phyloP scores from a whole-genome alignment of 2,329 filamentous ascomycete genomes.

The Pseudophaeomoniella oleicola region DNA sequence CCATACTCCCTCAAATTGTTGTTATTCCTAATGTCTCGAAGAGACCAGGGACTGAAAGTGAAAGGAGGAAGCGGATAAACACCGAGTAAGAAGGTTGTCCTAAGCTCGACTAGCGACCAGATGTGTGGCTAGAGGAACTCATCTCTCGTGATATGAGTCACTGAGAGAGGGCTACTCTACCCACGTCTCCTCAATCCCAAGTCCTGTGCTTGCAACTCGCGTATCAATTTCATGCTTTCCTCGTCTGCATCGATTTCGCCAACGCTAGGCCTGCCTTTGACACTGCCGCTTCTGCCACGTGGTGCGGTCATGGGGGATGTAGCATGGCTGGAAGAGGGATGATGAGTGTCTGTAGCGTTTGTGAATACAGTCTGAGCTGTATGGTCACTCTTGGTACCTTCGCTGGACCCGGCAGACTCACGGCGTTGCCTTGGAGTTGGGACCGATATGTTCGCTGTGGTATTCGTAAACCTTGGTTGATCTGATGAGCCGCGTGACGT shows the following conservation, averaged over 20 bases:
- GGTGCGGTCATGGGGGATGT: background rate
- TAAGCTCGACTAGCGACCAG: too few species aligned
- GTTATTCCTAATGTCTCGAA: too few species aligned
- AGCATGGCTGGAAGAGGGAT: background rate
- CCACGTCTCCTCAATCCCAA: constrained; percentile 24
- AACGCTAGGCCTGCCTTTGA: constrained; percentile 6
- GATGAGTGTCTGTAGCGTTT: background rate
- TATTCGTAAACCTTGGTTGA: constrained; percentile 20
- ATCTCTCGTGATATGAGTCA: too few species aligned
- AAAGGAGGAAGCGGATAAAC: too few species aligned
- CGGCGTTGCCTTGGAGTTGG: background rate
- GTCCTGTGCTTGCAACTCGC: constrained; percentile 29
- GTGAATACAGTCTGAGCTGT: background rate
- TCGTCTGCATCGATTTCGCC: constrained; percentile 21
- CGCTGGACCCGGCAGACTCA: background rate
- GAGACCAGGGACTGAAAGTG: too few species aligned
- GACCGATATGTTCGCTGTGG: constrained; percentile 3
- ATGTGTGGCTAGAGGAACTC: too few species aligned
- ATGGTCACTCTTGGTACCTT: constrained; percentile 1
- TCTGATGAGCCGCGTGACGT: constrained; percentile 29
- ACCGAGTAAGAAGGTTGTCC: too few species aligned
- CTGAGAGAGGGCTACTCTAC: too few species aligned
- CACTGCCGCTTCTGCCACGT: background rate
- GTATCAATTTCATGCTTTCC: constrained; percentile 28
- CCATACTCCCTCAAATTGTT: too few species aligned